Conservation (phyloP, 805 yeast genomes). For the Wickerhamiella nectarea region DNA sequence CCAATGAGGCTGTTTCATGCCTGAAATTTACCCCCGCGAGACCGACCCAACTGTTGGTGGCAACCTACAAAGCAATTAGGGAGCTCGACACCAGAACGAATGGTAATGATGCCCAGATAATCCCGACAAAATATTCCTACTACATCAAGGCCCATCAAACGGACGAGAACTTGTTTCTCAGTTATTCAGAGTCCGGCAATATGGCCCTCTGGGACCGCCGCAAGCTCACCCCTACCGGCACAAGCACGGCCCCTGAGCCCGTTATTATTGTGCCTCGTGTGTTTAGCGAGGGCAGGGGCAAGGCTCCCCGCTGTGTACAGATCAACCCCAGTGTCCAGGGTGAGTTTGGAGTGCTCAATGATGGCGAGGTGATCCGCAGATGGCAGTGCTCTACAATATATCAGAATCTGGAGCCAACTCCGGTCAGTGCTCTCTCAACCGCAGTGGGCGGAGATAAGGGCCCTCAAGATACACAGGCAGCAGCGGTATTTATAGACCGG, state of each 20-base stretch:
- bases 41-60: conserved; percentile 42
- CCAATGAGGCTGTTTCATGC: conserved; percentile 63
- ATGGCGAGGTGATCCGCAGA: conserved; percentile 62
- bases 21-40: conserved; percentile 51
- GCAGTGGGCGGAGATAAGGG: conserved; percentile 19
- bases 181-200: conserved; percentile 73
- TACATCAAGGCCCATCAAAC: conserved; percentile 59
- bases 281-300: conserved; percentile 15
- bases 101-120: conserved; percentile 36
- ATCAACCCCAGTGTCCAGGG: conserved; percentile 45
- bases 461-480: conserved; percentile 32
- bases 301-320: conserved; percentile 17
- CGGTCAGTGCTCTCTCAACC: conserved; percentile 13
- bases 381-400: conserved; percentile 42
- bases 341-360: conserved; percentile 67
- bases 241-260: conserved; percentile 15
- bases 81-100: conserved; percentile 56
- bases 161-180: conserved; percentile 51
- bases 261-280: conserved; percentile 19
- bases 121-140: conserved; percentile 59
- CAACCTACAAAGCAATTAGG: conserved; percentile 62
- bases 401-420: conserved; percentile 7
- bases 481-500: conserved; percentile 57
- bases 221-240: conserved; percentile 14
- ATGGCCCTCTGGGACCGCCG: conserved; percentile 46